phyloP scores from a whole-genome alignment of 495 filamentous ascomycete genomes.

The Xylaria bambusicola region DNA sequence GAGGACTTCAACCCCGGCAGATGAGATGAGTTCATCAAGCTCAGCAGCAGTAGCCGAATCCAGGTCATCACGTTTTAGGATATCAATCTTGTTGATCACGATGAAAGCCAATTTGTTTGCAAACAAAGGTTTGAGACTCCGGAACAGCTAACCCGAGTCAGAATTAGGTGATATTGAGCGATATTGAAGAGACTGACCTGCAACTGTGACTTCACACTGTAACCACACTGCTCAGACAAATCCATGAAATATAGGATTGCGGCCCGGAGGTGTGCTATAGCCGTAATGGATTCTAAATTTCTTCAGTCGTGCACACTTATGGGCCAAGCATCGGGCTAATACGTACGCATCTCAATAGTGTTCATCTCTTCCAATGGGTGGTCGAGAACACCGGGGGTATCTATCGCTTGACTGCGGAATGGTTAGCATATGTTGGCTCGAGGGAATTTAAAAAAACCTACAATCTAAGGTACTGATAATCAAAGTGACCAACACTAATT shows the following conservation, averaged over 20 bases:
- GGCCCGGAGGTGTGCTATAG: constrained; percentile 91
- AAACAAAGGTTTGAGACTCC: constrained; percentile 94
- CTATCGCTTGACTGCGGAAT: constrained; percentile 18
- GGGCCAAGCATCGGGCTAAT: constrained; percentile 30
- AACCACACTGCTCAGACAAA: constrained; percentile 95
- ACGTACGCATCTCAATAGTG: constrained; percentile 88
- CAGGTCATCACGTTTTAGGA: constrained; percentile 83
- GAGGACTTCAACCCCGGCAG: constrained; percentile 85
- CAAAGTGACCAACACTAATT: constrained; percentile 81
- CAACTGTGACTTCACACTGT: constrained; percentile 88
- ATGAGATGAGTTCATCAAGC: constrained; percentile 76
- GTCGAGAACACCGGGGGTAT: constrained; percentile 67
- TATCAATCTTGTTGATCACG: constrained; percentile 97
- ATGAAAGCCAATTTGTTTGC: constrained; percentile 96
- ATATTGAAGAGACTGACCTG: constrained; percentile 18
- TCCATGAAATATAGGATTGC: constrained; percentile 99
- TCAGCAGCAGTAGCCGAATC: constrained; percentile 76
- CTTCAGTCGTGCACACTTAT: background rate
- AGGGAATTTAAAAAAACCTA: constrained; percentile 59
- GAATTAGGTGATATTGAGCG: constrained; percentile 16
- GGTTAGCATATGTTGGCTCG: background rate
- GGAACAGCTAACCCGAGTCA: constrained; percentile 63
- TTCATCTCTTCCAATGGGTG: constrained; percentile 99
- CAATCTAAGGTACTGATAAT: constrained; percentile 97
- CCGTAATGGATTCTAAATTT: constrained; percentile 70